phyloP scores from a whole-genome alignment of 2,329 filamentous ascomycete species.

The Neodidymelliopsis sp. region DNA sequence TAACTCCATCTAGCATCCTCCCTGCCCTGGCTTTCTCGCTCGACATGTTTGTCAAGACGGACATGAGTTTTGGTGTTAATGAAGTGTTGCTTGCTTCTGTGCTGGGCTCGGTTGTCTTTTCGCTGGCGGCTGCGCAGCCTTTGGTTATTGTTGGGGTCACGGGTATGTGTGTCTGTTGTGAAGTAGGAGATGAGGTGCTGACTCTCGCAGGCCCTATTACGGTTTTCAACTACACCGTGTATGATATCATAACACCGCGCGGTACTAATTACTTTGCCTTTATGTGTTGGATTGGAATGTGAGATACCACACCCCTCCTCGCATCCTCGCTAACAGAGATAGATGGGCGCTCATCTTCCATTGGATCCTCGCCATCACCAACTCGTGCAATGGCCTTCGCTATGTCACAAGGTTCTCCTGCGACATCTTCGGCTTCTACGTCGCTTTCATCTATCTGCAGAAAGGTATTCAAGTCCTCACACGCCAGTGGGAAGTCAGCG shows the following conservation, averaged over 20 bases:
- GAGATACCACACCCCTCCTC: slow-evolving; percentile 42
- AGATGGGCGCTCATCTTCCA: slow-evolving; percentile 87
- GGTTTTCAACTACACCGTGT: slow-evolving; percentile 93
- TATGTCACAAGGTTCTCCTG: slow-evolving; percentile 92
- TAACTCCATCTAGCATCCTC: slow-evolving; percentile 68
- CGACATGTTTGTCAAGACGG: slow-evolving; percentile 91
- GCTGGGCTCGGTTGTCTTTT: slow-evolving; percentile 81
- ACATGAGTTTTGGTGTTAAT: slow-evolving; percentile 86
- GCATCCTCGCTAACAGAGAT: not conserved
- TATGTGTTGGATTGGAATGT: slow-evolving; percentile 90
- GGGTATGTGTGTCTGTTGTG: slow-evolving; percentile 51
- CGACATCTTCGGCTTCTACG: slow-evolving; percentile 94
- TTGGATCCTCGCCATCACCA: slow-evolving; percentile 82
- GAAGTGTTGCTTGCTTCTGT: slow-evolving; percentile 89
- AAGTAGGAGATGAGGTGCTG: too few relatives aligned
- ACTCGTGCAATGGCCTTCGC: slow-evolving; percentile 85
- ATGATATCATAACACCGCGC: slow-evolving; percentile 81
- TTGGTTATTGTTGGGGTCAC: slow-evolving; percentile 92
- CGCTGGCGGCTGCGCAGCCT: slow-evolving; percentile 80
- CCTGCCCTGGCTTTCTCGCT: slow-evolving; percentile 88
- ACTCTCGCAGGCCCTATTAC: slow-evolving; percentile 92
- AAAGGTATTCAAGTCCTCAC: slow-evolving; percentile 88
- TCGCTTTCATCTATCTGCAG: slow-evolving; percentile 89
- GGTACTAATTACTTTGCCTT: slow-evolving; percentile 86
- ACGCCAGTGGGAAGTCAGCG: slow-evolving; percentile 70